These are phyloP conservation scores for Lagerstroemia speciosa DNA, from an alignment of 345 rosid genomes.

Conservation along the genomic window DNA sequence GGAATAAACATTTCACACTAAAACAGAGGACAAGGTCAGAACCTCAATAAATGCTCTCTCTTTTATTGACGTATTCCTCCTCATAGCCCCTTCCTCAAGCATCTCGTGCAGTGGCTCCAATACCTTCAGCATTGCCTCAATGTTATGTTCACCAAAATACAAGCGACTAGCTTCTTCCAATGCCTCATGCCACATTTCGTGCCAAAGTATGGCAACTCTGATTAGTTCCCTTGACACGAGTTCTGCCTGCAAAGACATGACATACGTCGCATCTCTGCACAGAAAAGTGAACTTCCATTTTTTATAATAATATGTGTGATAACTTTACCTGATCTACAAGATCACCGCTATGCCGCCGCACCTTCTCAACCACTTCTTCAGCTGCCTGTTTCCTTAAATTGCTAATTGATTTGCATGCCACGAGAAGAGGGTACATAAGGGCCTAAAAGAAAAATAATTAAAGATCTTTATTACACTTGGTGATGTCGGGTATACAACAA, in stretches of 20 bases:
- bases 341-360: conserved; percentile 84
- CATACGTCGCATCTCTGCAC: background rate
- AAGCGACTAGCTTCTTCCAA: conserved; percentile 99
- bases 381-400: conserved; percentile 91
- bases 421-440: conserved; percentile 98
- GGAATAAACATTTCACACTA: no score
- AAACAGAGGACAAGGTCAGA: background rate
- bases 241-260: conserved; percentile 58
- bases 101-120: conserved; percentile 88
- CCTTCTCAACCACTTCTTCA: conserved; percentile 94
- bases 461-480: background rate
- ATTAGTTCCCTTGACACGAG: conserved; percentile 87
- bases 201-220: conserved; percentile 99
- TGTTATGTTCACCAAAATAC: conserved; percentile 93
- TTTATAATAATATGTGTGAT: background rate
- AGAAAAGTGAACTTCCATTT: conserved; percentile 5
- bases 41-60: conserved; percentile 98
- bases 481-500: background rate
- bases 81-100: conserved; percentile 82
- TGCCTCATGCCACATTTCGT: conserved; percentile 96
- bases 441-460: conserved; percentile 42
- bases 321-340: conserved; percentile 83
- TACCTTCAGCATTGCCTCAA: conserved; percentile 91
- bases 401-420: conserved; percentile 97
- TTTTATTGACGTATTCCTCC: conserved; percentile 60